phyloP scores from a whole-genome alignment of 2,329 filamentous ascomycete species.

The Aspergillus nomiae region DNA sequence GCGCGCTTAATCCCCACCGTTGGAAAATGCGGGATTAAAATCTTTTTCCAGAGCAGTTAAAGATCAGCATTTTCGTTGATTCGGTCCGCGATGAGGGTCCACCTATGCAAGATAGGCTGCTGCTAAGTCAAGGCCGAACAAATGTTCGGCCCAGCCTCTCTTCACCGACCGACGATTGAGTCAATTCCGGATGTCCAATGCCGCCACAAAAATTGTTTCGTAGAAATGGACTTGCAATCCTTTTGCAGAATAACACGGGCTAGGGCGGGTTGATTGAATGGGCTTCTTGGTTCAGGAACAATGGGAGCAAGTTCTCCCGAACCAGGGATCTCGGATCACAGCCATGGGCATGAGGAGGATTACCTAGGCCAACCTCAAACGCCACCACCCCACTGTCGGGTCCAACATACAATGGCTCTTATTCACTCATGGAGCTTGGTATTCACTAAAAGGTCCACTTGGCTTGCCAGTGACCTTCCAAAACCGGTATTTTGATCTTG shows the following conservation, averaged over 20 bases:
- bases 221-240: neutral
- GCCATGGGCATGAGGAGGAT: neutral
- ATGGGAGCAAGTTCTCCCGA: neutral
- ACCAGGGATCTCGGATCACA: neutral
- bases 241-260: neutral
- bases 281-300: neutral
- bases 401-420: neutral
- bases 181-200: neutral
- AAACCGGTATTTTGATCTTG: neutral
- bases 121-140: neutral
- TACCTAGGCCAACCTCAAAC: neutral
- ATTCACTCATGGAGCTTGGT: neutral
- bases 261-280: neutral
- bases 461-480: neutral
- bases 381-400: neutral
- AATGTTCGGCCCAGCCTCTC: neutral
- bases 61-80: neutral
- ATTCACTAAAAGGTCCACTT: neutral
- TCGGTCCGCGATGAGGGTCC: neutral
- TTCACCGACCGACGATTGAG: neutral
- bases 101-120: neutral
- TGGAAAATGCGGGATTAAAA: constrained; percentile 2
- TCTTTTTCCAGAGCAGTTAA: neutral
- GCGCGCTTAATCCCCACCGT: neutral
- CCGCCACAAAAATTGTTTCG: neutral